These are phyloP conservation scores for Oryza brachyantha DNA, from an alignment of 176 grass and related monocot genomes.

Conservation along the genomic window DNA sequence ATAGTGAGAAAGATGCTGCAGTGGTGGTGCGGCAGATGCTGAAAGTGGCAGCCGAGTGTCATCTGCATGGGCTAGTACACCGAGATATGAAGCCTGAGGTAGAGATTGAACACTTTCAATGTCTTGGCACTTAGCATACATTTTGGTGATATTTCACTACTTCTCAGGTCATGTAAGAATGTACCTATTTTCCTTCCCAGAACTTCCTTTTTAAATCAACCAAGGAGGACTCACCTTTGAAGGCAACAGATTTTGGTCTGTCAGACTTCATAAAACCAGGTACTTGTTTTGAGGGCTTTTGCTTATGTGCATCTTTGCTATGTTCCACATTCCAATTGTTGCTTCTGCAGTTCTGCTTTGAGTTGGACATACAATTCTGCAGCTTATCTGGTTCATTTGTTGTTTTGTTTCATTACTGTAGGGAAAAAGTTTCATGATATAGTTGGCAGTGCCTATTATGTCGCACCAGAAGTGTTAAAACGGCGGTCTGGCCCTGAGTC, in stretches of 20 bases:
- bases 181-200: conserved; percentile 70
- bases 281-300: conserved; percentile 28
- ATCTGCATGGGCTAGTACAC: conserved; percentile 95
- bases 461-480: conserved; percentile 96
- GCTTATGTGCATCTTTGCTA: conserved; percentile 24
- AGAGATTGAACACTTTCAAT: conserved; percentile 30
- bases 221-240: conserved; percentile 71
- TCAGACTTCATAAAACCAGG: conserved; percentile 95
- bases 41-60: conserved; percentile 95
- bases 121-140: conserved; percentile 26
- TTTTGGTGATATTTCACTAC: conserved; percentile 53
- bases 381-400: conserved; percentile 13
- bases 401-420: conserved; percentile 41
- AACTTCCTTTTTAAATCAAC: conserved; percentile 99
- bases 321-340: not conserved
- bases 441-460: conserved; percentile 99
- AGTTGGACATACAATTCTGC: not conserved
- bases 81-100: conserved; percentile 99
- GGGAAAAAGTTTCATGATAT: conserved; percentile 88
- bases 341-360: conserved; percentile 23
- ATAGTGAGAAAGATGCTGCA: conserved; percentile 98
- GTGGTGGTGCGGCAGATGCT: conserved; percentile 95
- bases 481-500: conserved; percentile 86
- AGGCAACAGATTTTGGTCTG: conserved; percentile 98
- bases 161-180: conserved; percentile 53